phyloP scores from a whole-genome alignment of 1,284 basidiomycete species.

The Irpex sp. region DNA sequence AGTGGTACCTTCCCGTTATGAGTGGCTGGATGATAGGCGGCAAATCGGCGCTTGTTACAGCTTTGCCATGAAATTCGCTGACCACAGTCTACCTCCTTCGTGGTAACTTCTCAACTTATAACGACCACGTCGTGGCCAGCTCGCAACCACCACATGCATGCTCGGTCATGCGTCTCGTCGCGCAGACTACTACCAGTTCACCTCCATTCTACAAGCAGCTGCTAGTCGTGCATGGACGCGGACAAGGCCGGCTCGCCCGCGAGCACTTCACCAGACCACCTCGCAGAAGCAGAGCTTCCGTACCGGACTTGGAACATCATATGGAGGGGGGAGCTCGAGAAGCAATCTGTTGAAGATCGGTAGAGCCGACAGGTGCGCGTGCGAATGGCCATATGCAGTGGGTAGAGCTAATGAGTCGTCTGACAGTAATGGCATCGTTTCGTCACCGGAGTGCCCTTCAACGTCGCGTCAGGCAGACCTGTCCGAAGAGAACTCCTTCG shows the following conservation, averaged over 20 bases:
- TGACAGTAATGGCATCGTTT: not conserved
- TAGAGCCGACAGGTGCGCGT: not conserved
- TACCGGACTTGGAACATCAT: not conserved
- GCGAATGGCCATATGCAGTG: not conserved
- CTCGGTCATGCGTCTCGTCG: conserved; percentile 47
- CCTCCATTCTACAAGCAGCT: conserved; percentile 43
- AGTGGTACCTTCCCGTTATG: too few relatives aligned
- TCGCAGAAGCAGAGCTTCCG: not conserved
- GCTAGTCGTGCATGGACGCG: conserved; percentile 47
- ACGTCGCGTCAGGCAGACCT: not conserved
- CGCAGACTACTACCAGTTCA: conserved; percentile 29
- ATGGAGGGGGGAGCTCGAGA: not conserved
- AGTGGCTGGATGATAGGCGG: too few relatives aligned
- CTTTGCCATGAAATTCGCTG: not conserved
- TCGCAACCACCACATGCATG: conserved; percentile 47
- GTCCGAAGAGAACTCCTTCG: not conserved
- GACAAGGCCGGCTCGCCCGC: conserved; percentile 24
- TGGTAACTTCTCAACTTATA: not conserved
- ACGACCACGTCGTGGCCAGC: not conserved
- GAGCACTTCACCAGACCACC: conserved; percentile 17
- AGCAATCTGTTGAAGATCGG: not conserved
- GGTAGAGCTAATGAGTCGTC: not conserved
- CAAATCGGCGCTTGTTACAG: not conserved
- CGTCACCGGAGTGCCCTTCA: not conserved
- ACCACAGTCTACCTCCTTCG: not conserved